Percentiles rank a stretch among this genome's conserved stretches.
These are phyloP conservation scores for Diaporthe humulicola DNA, from an alignment of 2,329 filamentous ascomycete genomes.

Conservation along the genomic window DNA sequence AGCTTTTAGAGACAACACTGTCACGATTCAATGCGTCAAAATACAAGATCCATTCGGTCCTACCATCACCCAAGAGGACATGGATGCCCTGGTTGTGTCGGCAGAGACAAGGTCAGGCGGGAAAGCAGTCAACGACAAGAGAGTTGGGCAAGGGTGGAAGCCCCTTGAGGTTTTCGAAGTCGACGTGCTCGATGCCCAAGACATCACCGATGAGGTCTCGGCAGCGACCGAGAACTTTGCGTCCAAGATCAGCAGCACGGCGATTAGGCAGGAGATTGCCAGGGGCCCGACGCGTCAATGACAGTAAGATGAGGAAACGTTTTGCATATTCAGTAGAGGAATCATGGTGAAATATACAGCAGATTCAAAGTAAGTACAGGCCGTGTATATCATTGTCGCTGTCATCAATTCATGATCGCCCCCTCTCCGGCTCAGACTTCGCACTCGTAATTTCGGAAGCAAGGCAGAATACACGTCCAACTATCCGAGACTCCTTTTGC, in stretches of 20 bases:
- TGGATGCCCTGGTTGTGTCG: conserved; percentile 88
- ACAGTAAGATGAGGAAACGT: background rate
- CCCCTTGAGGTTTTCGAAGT: conserved; percentile 87
- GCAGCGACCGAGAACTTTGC: conserved; percentile 74
- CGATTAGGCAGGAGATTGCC: conserved; percentile 72
- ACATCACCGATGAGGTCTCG: conserved; percentile 59
- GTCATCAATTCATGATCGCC: background rate
- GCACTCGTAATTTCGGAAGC: background rate
- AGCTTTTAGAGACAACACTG: conserved; percentile 67
- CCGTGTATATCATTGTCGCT: background rate
- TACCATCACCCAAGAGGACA: conserved; percentile 83
- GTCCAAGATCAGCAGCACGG: conserved; percentile 91
- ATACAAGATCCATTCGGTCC: conserved; percentile 92
- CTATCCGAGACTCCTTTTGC: background rate
- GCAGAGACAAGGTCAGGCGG: conserved; percentile 89
- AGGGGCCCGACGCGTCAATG: conserved; percentile 43
- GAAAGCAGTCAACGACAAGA: conserved; percentile 86
- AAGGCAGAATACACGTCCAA: background rate
- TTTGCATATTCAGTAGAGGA: conserved; percentile 8
- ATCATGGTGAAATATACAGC: conserved; percentile 11
- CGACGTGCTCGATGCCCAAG: conserved; percentile 82
- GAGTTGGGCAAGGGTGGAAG: conserved; percentile 81
- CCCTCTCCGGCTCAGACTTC: background rate
- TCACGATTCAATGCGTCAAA: conserved; percentile 83
- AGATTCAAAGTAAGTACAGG: conserved; percentile 24